These are phyloP conservation scores for Panicum virgatum DNA, from an alignment of 202 grass and related monocot genomes.

Conservation along the genomic window DNA sequence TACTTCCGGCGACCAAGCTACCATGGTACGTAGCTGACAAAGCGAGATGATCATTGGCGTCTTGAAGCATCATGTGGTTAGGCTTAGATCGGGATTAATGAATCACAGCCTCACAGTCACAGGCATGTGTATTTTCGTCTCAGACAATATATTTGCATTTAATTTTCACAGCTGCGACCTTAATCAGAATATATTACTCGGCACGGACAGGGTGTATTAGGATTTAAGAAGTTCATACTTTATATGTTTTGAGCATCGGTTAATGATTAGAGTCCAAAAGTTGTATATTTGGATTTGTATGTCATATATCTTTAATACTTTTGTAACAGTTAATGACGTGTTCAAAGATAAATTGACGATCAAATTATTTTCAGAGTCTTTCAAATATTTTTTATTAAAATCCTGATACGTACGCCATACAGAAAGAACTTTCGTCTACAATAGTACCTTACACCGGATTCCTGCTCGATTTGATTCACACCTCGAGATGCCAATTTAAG, in stretches of 20 bases:
- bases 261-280: background rate
- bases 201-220: too few relatives aligned
- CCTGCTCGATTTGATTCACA: background rate
- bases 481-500: background rate
- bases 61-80: background rate
- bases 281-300: background rate
- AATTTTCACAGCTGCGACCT: too few relatives aligned
- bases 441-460: background rate
- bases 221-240: background rate
- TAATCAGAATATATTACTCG: too few relatives aligned
- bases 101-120: background rate
- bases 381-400: too few relatives aligned
- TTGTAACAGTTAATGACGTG: background rate
- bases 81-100: background rate
- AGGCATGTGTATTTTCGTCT: too few relatives aligned
- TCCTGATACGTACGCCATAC: too few relatives aligned
- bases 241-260: background rate
- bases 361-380: background rate
- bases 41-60: background rate
- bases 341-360: background rate
- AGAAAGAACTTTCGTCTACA: too few relatives aligned
- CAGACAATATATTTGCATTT: background rate
- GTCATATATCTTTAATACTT: too few relatives aligned
- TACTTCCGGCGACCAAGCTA: background rate
- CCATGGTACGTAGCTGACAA: background rate